Conservation (phyloP, 176 grass and related monocot genomes). For the Carex kokanica region DNA sequence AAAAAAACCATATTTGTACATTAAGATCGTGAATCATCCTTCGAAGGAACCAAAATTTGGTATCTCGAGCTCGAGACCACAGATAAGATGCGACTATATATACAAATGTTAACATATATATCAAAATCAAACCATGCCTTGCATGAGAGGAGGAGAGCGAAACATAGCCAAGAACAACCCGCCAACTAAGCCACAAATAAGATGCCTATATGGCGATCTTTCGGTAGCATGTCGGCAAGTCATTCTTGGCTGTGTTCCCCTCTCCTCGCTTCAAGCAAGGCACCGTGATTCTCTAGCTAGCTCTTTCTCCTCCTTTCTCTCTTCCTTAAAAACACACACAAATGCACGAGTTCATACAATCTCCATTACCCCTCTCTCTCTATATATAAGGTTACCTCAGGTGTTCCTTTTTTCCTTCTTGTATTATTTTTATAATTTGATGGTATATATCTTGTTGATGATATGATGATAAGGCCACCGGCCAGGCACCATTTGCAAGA, state of each 20-base stretch:
- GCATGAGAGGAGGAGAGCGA: constrained; percentile 70
- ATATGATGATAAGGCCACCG: not conserved
- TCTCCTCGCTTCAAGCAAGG: constrained; percentile 60
- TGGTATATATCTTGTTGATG: not conserved
- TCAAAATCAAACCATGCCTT: constrained; percentile 30
- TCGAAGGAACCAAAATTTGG: too few species aligned
- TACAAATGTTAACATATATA: not conserved
- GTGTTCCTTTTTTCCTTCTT: not conserved
- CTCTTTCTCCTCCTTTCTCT: not conserved
- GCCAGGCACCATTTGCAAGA: not conserved
- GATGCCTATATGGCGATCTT: not conserved
- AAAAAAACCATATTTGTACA: too few species aligned
- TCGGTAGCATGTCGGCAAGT: constrained; percentile 44
- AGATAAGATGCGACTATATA: too few species aligned
- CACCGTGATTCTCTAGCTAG: constrained; percentile 8
- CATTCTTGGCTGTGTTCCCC: constrained; percentile 80
- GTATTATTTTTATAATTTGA: not conserved
- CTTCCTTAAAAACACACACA: not conserved
- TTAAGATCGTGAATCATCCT: too few species aligned
- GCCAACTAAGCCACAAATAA: constrained; percentile 23
- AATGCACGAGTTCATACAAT: not conserved
- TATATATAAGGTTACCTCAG: constrained; percentile 11
- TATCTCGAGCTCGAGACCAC: too few species aligned
- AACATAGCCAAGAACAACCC: constrained; percentile 77
- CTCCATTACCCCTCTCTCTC: not conserved